phyloP scores from a whole-genome alignment of 2,329 filamentous ascomycete species.

The Sclerotinia minor region DNA sequence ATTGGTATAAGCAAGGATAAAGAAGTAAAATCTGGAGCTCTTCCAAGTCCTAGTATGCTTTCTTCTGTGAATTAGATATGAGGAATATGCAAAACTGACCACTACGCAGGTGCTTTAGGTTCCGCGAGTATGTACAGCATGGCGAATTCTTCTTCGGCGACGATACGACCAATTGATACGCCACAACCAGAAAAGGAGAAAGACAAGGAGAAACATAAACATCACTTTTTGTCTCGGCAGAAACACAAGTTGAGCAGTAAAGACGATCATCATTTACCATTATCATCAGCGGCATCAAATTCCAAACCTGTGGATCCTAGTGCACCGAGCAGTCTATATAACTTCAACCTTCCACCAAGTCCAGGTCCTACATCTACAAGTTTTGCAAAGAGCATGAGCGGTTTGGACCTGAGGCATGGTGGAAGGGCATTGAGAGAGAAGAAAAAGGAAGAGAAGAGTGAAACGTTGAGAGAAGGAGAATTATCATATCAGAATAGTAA shows the following conservation, averaged over 20 bases:
- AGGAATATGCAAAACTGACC: conserved; percentile 48
- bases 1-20: conserved; percentile 66
- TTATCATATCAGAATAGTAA: conserved; percentile 40
- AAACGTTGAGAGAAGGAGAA: conserved; percentile 41
- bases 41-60: conserved; percentile 73
- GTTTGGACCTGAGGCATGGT: conserved; percentile 75
- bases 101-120: conserved; percentile 43
- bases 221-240: conserved; percentile 76
- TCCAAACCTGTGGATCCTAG: conserved; percentile 73
- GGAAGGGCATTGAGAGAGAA: conserved; percentile 77
- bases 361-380: conserved; percentile 63
- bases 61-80: conserved; percentile 63
- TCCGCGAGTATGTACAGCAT: conserved; percentile 68
- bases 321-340: conserved; percentile 75
- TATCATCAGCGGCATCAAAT: conserved; percentile 76
- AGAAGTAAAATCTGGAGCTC: conserved; percentile 63
- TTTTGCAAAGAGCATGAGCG: conserved; percentile 82
- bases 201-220: conserved; percentile 72
- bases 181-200: conserved; percentile 49
- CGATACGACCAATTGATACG: conserved; percentile 65
- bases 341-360: conserved; percentile 72
- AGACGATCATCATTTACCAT: conserved; percentile 69
- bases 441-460: conserved; percentile 66
- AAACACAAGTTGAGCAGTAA: conserved; percentile 74
- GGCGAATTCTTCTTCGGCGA: conserved; percentile 75